Base-by-base conservation (phyloP, 2,329 filamentous ascomycete species). In the Pyricularia pennisetigena region DNA sequence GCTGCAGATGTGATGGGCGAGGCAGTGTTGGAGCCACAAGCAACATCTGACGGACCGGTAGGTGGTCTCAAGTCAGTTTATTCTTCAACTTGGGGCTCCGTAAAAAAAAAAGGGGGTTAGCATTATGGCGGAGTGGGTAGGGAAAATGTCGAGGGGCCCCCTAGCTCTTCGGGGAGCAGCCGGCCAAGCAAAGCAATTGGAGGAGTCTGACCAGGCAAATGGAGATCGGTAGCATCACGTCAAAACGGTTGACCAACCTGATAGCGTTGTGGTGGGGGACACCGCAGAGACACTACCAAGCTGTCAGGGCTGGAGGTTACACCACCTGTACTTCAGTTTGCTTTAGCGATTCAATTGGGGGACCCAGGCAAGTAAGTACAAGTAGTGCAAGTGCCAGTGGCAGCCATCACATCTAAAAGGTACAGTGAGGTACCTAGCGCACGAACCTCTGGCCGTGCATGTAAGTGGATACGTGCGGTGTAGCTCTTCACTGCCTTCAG, bases 61-160 rank as follows among this genome's bases (percentile, higher is more conserved):
- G 63, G 63, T 65, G 63, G 28, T 14, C 26, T n/a, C 20, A 41
- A 26, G 14, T 65, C 35, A 28, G 61, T 29, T 28, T 64, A 65
- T 30, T 65, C 63, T 35, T 65, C 30, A 65, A 41, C 41, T 35
- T 30, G 35, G 30, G 63, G 30, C 63, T 30, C 29, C 26, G 26
- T 65, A 32, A 35, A 23, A 65, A 65, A 49, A 49, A 49, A 65
- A 65, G 63, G 63, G 63, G 63, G 30, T 65, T 35, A 65, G 16
- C 35, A 65, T 32, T 65, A 65, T 20, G n/a, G 63, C 26, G 30
- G 30, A 24, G 16, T 41, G 29, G 30, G 30, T 24, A 26, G 20
- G 28, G 26, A 65, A 65, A 65, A 65, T 35, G 30, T 65, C 35
- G 63, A 65, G 63, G 61, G 62, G 28, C 14, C 26, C 62, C 30